Evolutionary conservation across 2,329 filamentous ascomycete genomes (phyloP).

Genomic region (Nannizziopsis arthrosporioides): DNA sequence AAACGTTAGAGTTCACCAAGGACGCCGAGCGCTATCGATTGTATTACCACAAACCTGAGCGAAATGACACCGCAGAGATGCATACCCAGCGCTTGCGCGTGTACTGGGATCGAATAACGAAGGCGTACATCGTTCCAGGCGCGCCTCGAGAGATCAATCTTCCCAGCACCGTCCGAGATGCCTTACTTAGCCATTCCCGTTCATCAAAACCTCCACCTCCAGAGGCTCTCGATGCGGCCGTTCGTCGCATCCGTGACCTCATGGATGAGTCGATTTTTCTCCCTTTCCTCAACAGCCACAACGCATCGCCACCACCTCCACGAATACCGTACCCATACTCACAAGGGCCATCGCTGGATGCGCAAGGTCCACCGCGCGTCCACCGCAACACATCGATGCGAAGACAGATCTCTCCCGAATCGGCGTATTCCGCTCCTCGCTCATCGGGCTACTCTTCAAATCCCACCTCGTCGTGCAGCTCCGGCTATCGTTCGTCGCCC

Average conservation of each 20-base stretch:
- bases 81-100: constrained; percentile 59
- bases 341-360: constrained; percentile 1
- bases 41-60: constrained; percentile 49
- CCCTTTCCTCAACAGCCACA: constrained; percentile 67
- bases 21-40: constrained; percentile 77
- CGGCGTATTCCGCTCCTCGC: constrained; percentile 15
- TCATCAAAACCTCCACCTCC: constrained; percentile 56
- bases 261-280: constrained; percentile 96
- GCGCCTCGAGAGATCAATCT: constrained; percentile 83
- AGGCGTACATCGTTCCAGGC: constrained; percentile 79
- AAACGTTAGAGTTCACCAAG: constrained; percentile 93
- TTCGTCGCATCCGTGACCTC: constrained; percentile 80
- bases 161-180: constrained; percentile 71
- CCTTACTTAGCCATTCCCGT: constrained; percentile 54
- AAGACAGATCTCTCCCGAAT: constrained; percentile 14
- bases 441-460: constrained; percentile 15
- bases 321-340: background rate
- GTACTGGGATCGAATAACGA: constrained; percentile 77
- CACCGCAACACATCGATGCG: constrained; percentile 13
- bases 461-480: constrained; percentile 21
- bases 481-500: constrained; percentile 25
- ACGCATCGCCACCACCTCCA: constrained; percentile 15
- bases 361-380: constrained; percentile 5
- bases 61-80: constrained; percentile 36
- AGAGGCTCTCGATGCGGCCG: constrained; percentile 65